phyloP scores from a whole-genome alignment of 2,329 filamentous ascomycete genomes.

The Trichothecium sympodiale region DNA sequence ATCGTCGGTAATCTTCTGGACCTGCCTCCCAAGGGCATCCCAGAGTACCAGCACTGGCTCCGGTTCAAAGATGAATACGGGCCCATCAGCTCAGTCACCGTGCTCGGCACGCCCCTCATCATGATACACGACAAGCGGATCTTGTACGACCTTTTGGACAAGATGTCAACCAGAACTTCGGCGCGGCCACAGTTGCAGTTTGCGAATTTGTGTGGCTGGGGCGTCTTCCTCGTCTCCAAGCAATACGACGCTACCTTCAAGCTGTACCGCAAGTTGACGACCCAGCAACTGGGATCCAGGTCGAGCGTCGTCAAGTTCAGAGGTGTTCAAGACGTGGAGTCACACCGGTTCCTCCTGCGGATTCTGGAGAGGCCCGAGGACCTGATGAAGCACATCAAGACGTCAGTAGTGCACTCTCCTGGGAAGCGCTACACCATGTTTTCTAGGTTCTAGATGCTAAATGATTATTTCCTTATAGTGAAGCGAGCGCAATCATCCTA shows the following conservation, averaged over 20 bases:
- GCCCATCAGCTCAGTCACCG: constrained; percentile 12
- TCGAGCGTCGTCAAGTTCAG: constrained; percentile 9
- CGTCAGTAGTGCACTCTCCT: constrained; percentile 3
- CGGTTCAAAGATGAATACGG: constrained; percentile 21
- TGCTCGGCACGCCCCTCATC: constrained; percentile 21
- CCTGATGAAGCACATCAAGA: constrained; percentile 7
- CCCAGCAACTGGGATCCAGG: constrained; percentile 17
- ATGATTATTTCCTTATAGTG: background rate
- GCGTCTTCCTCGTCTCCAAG: constrained; percentile 9
- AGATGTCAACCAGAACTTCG: too few species aligned
- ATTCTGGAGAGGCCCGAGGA: constrained; percentile 5
- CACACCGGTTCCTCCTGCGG: constrained; percentile 5
- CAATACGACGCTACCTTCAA: constrained; percentile 13
- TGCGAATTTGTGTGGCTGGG: too few species aligned
- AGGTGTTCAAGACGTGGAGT: constrained; percentile 5
- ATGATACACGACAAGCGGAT: constrained; percentile 28
- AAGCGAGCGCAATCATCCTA: constrained; percentile 6
- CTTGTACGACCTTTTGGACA: too few species aligned
- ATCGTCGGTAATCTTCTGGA: constrained; percentile 35
- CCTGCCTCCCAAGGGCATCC: constrained; percentile 21
- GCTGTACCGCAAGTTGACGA: constrained; percentile 13
- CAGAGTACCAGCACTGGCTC: constrained; percentile 22
- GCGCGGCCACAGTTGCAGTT: too few species aligned
- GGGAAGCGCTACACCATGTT: too few species aligned
- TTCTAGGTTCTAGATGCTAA: background rate